Conservation (phyloP, 2,329 filamentous ascomycete genomes). For the Hypocreales sp. region DNA sequence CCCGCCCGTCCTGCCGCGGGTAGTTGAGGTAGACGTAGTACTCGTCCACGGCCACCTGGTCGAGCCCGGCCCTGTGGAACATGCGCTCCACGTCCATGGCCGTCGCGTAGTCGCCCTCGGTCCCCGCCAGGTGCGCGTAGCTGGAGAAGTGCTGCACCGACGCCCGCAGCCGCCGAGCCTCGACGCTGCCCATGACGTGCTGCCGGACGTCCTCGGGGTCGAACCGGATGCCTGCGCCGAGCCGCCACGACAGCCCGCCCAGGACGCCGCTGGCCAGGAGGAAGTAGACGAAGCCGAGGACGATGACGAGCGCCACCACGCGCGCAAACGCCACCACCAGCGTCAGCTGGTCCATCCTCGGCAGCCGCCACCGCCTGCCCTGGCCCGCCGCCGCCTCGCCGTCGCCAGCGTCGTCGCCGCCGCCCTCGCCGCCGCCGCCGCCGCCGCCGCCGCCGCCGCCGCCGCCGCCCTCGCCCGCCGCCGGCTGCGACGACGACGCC, state of each 20-base stretch:
- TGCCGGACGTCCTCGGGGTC: constrained; percentile 69
- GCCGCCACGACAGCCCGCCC: constrained; percentile 43
- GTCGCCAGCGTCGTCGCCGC: constrained; percentile 9
- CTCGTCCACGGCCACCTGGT: constrained; percentile 60
- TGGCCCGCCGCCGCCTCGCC: too few species aligned
- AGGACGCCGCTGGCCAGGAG: constrained; percentile 80
- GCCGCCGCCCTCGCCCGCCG: constrained; percentile 7
- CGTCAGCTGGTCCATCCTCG: constrained; percentile 25
- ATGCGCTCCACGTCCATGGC: constrained; percentile 71
- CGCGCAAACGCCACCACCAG: constrained; percentile 52
- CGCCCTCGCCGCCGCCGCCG: too few species aligned
- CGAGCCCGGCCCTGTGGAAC: constrained; percentile 58
- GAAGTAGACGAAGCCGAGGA: constrained; percentile 66
- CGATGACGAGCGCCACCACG: constrained; percentile 57
- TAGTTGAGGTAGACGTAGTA: constrained; percentile 91
- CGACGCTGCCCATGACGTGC: constrained; percentile 59
- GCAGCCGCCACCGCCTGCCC: constrained; percentile 13
- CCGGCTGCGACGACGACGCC: constrained; percentile 24
- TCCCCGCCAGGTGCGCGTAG: constrained; percentile 87
- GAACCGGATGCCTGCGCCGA: constrained; percentile 53
- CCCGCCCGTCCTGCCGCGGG: constrained; percentile 59
- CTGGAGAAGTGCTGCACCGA: constrained; percentile 64
- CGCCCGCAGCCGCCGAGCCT: constrained; percentile 52
- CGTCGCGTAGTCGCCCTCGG: constrained; percentile 76
- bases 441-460: constrained; percentile 1